Evolutionary conservation across 1,139 yeast species (phyloP), one percentile per base, ranked within the genome.

Genomic region (Kodamaea arcana): DNA sequence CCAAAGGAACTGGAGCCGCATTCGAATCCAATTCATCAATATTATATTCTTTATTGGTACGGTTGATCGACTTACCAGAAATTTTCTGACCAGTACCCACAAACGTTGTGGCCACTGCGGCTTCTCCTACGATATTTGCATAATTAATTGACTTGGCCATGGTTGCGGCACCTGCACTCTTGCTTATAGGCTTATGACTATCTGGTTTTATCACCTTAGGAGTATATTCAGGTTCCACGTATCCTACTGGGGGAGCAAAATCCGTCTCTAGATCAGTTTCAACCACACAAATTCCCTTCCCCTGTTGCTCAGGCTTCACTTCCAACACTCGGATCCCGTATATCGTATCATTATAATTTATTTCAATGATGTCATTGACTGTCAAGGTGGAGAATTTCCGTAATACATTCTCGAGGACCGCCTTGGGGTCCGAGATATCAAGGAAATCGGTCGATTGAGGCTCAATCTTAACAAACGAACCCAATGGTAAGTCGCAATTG

Each of bases 181-280:
- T 51, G 45, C 58, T 62, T 22, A 65, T 65, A 10, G 68, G 58
- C 15, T 48, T 61, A 10, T 54, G 47, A 0, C 62, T 47, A 14
- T 57, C 47, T 0, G 43, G 45, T 25, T 37, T 42, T n/a, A 56
- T 50, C 4, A 50, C 53, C 32, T 52, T 49, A 6, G 72, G 73
- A 32, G 53, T 62, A 45, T 78, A 78, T 46, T 79, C 83, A 1
- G 95, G 95, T 54, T 92, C 98, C 20, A 86, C 96, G 52, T 94
- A 94, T 0, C 99, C 99, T 4, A 92, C 96, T 0, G 98, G 99
- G 3, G 98, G 95, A 2, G 97, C 98, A 65, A 94, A 94, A 54
- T 94, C 99, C 0, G 97, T 95, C 42, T 86, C 95, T 45, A 94
- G 72, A 65, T 94, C 98, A 0, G 98, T 94, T 54, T 94, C 99